A percentile compares a stretch with the other conserved stretches of the same genome.
Evolutionary conservation across 257 asterid species (phyloP).

Genomic region (Ophiorrhiza pumila): DNA sequence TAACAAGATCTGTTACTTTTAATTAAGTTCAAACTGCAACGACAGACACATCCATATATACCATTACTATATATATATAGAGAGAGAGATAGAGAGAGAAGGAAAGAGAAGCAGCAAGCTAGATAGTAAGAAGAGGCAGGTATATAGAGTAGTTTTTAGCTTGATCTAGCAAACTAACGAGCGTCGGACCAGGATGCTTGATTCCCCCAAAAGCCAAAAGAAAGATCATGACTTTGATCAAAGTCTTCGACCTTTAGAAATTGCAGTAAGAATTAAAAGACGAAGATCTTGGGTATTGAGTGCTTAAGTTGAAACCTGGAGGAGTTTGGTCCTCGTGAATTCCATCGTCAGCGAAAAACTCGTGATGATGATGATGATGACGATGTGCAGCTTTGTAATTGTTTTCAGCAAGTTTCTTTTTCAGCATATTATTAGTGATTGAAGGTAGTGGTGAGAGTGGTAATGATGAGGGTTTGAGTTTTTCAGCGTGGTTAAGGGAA

Average conservation of each 20-base stretch:
- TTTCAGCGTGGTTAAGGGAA: slow-evolving; percentile 23
- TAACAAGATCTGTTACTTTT: slow-evolving; percentile 10
- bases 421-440: slow-evolving; percentile 12
- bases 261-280: no score
- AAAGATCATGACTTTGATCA: slow-evolving; percentile 18
- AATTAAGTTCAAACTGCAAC: not conserved
- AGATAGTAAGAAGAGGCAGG: not conserved
- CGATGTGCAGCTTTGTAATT: not conserved
- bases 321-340: not conserved
- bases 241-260: slow-evolving; percentile 4
- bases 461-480: slow-evolving; percentile 21
- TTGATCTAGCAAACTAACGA: slow-evolving; percentile 17
- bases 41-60: not conserved
- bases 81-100: not conserved
- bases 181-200: slow-evolving; percentile 42
- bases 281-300: no score
- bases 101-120: not conserved
- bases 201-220: slow-evolving; percentile 30
- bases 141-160: slow-evolving; percentile 4
- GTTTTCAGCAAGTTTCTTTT: not conserved
- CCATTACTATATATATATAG: no score
- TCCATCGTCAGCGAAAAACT: slow-evolving; percentile 1
- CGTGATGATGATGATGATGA: not conserved
- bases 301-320: not conserved
- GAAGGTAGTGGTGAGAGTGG: not conserved